Base-by-base conservation (phyloP, 768 basidiomycete species). In the Russula compacta region DNA sequence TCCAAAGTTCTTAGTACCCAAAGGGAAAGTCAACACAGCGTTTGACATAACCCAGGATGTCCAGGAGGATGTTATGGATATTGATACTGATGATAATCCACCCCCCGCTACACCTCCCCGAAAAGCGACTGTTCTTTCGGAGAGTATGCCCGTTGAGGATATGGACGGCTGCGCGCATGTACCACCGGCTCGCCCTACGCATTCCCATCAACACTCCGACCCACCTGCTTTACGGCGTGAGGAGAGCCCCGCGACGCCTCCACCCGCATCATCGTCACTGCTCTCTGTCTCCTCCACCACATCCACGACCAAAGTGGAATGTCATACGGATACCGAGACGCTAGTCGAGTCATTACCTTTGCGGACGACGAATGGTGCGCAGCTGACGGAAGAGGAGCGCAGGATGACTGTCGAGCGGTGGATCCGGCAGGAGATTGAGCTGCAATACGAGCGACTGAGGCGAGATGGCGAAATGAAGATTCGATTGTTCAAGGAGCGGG, bases 391-490 rank as follows among this genome's bases (percentile, higher is more conserved):
- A 48, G 81, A 81, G 19, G 87, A 93, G 69, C 76, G 85, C 61
- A 73, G 77, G 19, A 86, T 93, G 87, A 87, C 89, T 0, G 79
- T 94, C 51, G 91, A 93, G 68, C 83, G 93, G 68, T 89, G 89
- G 82, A 84, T 92, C 60, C 78, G 85, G 57, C 81, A 83, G 65
- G 89, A 92, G 73, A 87, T 90, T 70, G 78, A 78, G 64, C 71
- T 81, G 49, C 80, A 90, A 71, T 83, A 81, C 65, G 83, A 85
- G 64, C 81, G 78, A 59, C 77, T 86, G 68, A 71, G 76, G 71
- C 67, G 67, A 49, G 81, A 85, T 61, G 84, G 80, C 4, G 78
- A 78, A 66, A 72, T 72, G 63, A 74, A 77, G 69, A 81, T 86
- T 53, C 71, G 69, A 17, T 62, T 69, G 61, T 84, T 85, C 70